phyloP scores from a whole-genome alignment of 805 yeast genomes.

The Nakazawaea ambrosiae region DNA sequence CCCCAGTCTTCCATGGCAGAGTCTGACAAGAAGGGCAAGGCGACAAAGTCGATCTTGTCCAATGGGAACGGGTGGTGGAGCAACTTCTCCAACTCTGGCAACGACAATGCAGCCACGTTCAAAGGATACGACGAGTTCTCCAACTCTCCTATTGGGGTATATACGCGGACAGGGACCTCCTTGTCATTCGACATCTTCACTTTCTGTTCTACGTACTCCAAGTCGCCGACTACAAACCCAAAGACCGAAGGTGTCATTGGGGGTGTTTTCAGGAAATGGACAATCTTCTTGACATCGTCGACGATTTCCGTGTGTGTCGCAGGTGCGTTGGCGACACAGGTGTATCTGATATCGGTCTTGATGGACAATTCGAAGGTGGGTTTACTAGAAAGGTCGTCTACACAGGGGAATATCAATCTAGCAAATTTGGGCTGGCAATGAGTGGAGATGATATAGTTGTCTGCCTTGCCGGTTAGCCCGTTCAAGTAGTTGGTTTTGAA shows the following conservation, averaged over 20 bases:
- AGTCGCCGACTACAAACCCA: slow-evolving; percentile 63
- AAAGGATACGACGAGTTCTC: slow-evolving; percentile 43
- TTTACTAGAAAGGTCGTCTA: slow-evolving; percentile 58
- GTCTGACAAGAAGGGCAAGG: slow-evolving; percentile 65
- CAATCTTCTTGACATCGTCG: slow-evolving; percentile 22
- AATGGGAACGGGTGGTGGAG: slow-evolving; percentile 47
- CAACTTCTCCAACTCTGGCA: slow-evolving; percentile 40
- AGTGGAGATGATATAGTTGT: slow-evolving; percentile 53
- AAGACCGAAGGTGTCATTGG: slow-evolving; percentile 57
- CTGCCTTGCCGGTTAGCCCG: slow-evolving; percentile 38
- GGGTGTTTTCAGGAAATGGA: slow-evolving; percentile 46
- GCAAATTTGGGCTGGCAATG: slow-evolving; percentile 70
- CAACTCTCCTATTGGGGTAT: slow-evolving; percentile 47
- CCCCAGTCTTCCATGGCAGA: slow-evolving; percentile 84
- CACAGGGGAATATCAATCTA: slow-evolving; percentile 55
- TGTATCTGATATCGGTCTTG: slow-evolving; percentile 35
- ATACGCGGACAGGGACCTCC: slow-evolving; percentile 42
- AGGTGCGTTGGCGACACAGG: slow-evolving; percentile 45
- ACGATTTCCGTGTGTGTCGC: slow-evolving; percentile 21
- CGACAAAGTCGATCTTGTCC: slow-evolving; percentile 57
- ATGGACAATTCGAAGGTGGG: slow-evolving; percentile 43
- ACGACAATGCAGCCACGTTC: slow-evolving; percentile 34
- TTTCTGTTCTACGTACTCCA: slow-evolving; percentile 41
- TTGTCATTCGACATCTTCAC: slow-evolving; percentile 19
- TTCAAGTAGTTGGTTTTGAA: slow-evolving; percentile 62